phyloP scores from a whole-genome alignment of 306 rosid genomes.

The Gillenia trifoliata region DNA sequence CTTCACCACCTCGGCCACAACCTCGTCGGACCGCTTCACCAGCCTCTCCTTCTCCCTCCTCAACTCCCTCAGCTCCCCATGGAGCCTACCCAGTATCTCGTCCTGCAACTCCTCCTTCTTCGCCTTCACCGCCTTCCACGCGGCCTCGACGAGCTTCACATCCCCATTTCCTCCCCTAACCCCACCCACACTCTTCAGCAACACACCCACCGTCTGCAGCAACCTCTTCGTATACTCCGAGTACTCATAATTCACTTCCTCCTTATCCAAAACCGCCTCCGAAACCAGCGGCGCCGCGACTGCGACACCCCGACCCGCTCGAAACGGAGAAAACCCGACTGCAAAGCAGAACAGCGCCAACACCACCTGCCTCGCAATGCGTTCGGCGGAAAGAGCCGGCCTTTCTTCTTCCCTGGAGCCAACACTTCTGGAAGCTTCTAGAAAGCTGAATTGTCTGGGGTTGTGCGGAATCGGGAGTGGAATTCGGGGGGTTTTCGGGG shows the following conservation, averaged over 20 bases:
- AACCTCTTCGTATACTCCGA: slow-evolving; percentile 43
- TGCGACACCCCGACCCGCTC: slow-evolving; percentile 36
- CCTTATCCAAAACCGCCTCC: slow-evolving; percentile 17
- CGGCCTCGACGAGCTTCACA: slow-evolving; percentile 33
- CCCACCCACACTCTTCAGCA: slow-evolving; percentile 49
- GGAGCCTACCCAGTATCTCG: slow-evolving; percentile 42
- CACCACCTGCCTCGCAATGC: slow-evolving; percentile 28
- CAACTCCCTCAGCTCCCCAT: slow-evolving; percentile 43
- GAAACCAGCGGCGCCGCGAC: slow-evolving; percentile 33
- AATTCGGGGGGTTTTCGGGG: neutral
- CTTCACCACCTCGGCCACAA: slow-evolving; percentile 36
- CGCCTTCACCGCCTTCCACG: slow-evolving; percentile 49
- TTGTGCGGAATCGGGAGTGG: slow-evolving; percentile 7
- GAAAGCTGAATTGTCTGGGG: slow-evolving; percentile 1
- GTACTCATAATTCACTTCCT: slow-evolving; percentile 37
- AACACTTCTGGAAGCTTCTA: slow-evolving; percentile 12
- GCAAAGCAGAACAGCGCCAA: slow-evolving; percentile 55
- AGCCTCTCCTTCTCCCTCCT: slow-evolving; percentile 35
- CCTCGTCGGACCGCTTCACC: slow-evolving; percentile 35
- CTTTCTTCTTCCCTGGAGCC: slow-evolving; percentile 3
- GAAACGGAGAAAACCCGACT: slow-evolving; percentile 46
- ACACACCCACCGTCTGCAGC: slow-evolving; percentile 42
- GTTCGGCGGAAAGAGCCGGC: neutral
- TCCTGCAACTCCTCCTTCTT: slow-evolving; percentile 47
- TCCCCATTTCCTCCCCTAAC: slow-evolving; percentile 49